Evolutionary conservation across 2,329 filamentous ascomycete species (phyloP), one percentile per base, ranked within the genome.

Genomic region (Botrytis pseudocinerea): DNA sequence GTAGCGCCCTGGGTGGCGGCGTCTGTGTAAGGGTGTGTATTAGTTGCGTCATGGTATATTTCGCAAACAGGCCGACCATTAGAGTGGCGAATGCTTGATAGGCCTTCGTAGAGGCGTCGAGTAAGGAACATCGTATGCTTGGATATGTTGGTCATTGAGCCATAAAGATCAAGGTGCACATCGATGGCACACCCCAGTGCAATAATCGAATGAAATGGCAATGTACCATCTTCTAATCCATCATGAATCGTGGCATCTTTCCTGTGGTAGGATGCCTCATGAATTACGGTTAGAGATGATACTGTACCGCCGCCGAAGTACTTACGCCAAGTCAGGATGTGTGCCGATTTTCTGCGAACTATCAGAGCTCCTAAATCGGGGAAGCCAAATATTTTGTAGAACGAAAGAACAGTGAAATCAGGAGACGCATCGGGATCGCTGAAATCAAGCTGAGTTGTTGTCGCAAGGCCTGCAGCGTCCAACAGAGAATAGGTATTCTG

Each of bases 381-480:
- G 76, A 97, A 98, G 1, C 95, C 95, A 81, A 98, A 98, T 20
- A 98, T 95, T 82, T 98, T 98, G 84, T 97, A 97, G 75, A 98
- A 90, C 80, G 94, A 97, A 51, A 98, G 79, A 0, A 93, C 92
- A 0, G 89, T 91, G 77, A 98, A 98, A 80, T 98, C 95, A 0
- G 95, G 93, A 0, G 92, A 90, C 0, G 83, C 79, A 0, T 85
- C 83, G 0, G 86, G 78, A 76, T 92, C 83, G 70, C 88, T 85
- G 4, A 98, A 84, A 78, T 96, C 88, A 4, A 98, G 84, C 1
- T 89, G 89, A 4, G 92, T 89, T 0, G 94, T 97, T 14, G 93
- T 90, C 16, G 90, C 91, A 12, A 93, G 85, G 0, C 94, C 93
- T 4, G 95, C 94, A 18, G 93, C 94, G 81, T 98, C 95, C 18